These are phyloP conservation scores for Nakataea oryzae DNA, from an alignment of 2,329 filamentous ascomycete species.

Conservation along the genomic window DNA sequence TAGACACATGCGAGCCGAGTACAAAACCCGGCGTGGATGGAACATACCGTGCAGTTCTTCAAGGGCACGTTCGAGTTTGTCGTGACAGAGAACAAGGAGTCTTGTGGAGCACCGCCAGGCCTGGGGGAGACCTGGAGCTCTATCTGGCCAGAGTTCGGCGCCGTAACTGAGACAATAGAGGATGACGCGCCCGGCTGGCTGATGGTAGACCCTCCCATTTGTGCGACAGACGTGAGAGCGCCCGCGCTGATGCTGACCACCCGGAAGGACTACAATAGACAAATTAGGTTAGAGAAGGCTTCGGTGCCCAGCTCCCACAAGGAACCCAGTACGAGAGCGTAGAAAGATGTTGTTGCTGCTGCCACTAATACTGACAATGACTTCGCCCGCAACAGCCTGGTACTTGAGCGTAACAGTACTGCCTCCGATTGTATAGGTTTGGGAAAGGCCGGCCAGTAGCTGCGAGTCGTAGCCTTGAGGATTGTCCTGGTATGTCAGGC, in stretches of 20 bases:
- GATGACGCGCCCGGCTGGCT: conserved; percentile 1
- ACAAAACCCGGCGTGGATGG: conserved; percentile 2
- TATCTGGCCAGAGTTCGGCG: conserved; percentile 9
- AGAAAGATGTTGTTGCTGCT: no score
- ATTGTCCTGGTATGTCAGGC: conserved; percentile 14
- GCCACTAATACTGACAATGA: conserved; percentile 1
- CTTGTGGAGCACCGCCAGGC: conserved; percentile 7
- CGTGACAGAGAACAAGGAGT: conserved; percentile 11
- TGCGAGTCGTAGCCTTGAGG: conserved; percentile 11
- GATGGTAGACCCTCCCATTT: conserved; percentile 9
- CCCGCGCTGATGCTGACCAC: conserved; percentile 9
- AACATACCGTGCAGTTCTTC: conserved; percentile 15
- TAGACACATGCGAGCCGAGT: background rate
- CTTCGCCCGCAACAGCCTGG: conserved; percentile 10
- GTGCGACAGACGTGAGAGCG: conserved; percentile 7
- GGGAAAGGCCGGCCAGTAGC: conserved; percentile 12
- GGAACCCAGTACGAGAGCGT: background rate
- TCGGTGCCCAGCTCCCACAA: background rate
- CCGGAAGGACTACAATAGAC: conserved; percentile 7
- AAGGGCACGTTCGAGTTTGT: conserved; percentile 12
- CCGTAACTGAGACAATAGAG: conserved; percentile 8
- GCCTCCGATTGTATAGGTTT: conserved; percentile 11
- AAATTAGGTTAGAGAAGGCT: background rate
- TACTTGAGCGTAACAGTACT: conserved; percentile 10
- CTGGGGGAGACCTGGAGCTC: conserved; percentile 9